These are phyloP conservation scores for Lentinula detonsa DNA, from an alignment of 768 basidiomycete genomes.

Conservation along the genomic window DNA sequence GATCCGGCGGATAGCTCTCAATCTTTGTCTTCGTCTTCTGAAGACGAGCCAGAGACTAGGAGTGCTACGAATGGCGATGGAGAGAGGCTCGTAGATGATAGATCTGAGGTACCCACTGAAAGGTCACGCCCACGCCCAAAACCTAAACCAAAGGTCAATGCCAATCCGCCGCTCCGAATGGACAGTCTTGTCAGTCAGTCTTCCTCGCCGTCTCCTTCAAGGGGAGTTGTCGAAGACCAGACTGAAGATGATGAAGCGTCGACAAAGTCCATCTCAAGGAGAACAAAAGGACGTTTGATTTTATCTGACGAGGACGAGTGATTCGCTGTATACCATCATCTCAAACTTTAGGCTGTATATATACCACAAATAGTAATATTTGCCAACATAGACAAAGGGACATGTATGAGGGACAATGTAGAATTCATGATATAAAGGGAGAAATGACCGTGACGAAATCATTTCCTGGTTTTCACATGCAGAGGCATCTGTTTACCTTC, in stretches of 20 bases:
- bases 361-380: too few species aligned
- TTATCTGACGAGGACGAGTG: constrained; percentile 13
- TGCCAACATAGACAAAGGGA: too few species aligned
- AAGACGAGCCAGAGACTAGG: constrained; percentile 16
- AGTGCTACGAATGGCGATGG: constrained; percentile 20
- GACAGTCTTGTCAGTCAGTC: neutral
- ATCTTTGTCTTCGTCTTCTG: constrained; percentile 7
- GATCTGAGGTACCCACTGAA: neutral
- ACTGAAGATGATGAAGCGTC: neutral
- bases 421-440: too few species aligned
- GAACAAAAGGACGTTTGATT: constrained; percentile 10
- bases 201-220: neutral
- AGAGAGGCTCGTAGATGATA: constrained; percentile 16
- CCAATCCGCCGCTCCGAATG: neutral
- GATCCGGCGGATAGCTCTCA: constrained; percentile 14
- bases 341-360: too few species aligned
- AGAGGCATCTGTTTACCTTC: neutral
- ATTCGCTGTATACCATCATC: neutral
- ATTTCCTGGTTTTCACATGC: neutral
- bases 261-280: neutral
- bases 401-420: too few species aligned
- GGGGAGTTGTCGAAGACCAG: neutral
- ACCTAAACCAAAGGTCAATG: constrained; percentile 23
- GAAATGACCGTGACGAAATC: neutral
- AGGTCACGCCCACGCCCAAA: constrained; percentile 33